Percentiles rank a stretch among this genome's conserved stretches.
Conservation (phyloP, 73 alveolate species). For the Loxodes magnus region DNA sequence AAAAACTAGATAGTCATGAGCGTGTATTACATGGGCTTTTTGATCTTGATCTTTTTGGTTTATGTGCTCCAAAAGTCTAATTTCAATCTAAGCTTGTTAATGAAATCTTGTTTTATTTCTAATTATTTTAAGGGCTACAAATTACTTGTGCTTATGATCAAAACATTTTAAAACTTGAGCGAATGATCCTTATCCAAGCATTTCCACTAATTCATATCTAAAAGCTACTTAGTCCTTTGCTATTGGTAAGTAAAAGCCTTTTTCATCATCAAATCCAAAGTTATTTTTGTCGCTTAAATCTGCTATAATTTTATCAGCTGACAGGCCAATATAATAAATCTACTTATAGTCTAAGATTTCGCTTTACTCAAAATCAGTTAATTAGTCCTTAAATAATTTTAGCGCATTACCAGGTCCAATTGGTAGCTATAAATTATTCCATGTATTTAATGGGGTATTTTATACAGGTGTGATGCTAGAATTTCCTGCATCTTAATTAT, state of each 20-base stretch:
- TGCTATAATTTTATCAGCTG: slow-evolving; percentile 2
- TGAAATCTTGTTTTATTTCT: slow-evolving; percentile 33
- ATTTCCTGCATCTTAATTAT: no score
- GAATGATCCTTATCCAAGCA: slow-evolving; percentile 43
- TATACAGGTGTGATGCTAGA: no score
- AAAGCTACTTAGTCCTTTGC: slow-evolving; percentile 39
- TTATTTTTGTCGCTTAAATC: slow-evolving; percentile 16
- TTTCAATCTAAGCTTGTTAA: slow-evolving; percentile 50
- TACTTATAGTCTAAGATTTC: slow-evolving; percentile 1
- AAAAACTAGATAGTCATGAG: slow-evolving; percentile 31
- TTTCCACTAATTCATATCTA: slow-evolving; percentile 44
- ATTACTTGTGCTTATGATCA: slow-evolving; percentile 32
- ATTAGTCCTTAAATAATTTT: not conserved
- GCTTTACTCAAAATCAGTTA: slow-evolving; percentile 5
- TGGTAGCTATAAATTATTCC: slow-evolving; percentile 1
- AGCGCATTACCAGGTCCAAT: not conserved
- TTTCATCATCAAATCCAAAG: slow-evolving; percentile 43
- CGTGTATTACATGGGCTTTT: slow-evolving; percentile 28
- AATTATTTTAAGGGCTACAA: slow-evolving; percentile 25
- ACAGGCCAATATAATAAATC: slow-evolving; percentile 20
- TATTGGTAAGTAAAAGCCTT: slow-evolving; percentile 31
- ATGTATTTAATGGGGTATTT: no score
- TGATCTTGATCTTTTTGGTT: slow-evolving; percentile 36
- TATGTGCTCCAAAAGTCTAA: slow-evolving; percentile 41
- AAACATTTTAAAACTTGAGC: slow-evolving; percentile 26